Evolutionary conservation across 2,329 filamentous ascomycete species (phyloP).

Genomic region (Sporothrix dimorphospora): DNA sequence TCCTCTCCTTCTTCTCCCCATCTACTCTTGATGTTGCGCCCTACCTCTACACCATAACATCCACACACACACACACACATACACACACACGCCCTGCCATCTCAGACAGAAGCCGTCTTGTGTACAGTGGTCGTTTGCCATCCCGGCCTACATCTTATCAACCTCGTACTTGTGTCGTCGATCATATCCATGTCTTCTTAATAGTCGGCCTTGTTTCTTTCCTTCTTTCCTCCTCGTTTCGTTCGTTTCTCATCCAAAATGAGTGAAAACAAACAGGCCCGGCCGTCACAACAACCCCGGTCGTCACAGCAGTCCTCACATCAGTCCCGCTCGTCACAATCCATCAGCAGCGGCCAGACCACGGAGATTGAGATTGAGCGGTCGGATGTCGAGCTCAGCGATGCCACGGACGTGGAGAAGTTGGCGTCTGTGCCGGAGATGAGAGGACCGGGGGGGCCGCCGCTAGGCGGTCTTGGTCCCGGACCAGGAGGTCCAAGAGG

Average conservation of each 20-base stretch:
- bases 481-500: background rate
- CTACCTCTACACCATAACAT: background rate
- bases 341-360: slow-evolving; percentile 30
- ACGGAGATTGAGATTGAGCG: slow-evolving; percentile 31
- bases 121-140: background rate
- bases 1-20: background rate
- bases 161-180: slow-evolving; percentile 1
- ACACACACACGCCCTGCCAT: background rate
- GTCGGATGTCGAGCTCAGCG: slow-evolving; percentile 30
- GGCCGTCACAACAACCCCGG: background rate
- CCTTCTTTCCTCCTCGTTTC: background rate
- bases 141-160: slow-evolving; percentile 15
- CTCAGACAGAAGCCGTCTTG: slow-evolving; percentile 21
- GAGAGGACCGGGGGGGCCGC: background rate
- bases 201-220: background rate
- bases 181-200: slow-evolving; percentile 18
- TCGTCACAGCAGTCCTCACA: background rate
- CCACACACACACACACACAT: too few species aligned
- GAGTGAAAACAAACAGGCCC: slow-evolving; percentile 5
- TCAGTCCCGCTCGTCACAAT: slow-evolving; percentile 25
- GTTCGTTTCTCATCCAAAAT: background rate
- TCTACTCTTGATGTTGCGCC: background rate
- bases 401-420: slow-evolving; percentile 37
- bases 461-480: slow-evolving; percentile 28
- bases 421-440: slow-evolving; percentile 31